A percentile compares a stretch with the other conserved stretches of the same genome.
phyloP scores from a whole-genome alignment of 2,329 filamentous ascomycete genomes.

The Monilinia vaccinii-corymbosi region DNA sequence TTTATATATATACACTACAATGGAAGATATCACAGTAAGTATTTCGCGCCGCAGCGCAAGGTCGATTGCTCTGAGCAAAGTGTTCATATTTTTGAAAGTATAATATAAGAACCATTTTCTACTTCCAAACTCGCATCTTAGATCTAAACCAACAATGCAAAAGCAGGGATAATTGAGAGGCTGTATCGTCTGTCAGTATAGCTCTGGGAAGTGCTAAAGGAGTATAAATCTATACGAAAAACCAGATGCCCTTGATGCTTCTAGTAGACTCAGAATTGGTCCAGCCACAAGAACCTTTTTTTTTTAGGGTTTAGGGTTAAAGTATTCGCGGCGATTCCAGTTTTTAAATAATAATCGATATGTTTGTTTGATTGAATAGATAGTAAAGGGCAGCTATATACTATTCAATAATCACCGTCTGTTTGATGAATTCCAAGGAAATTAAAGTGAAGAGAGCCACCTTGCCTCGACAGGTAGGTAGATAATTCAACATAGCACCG shows the following conservation, averaged over 20 bases:
- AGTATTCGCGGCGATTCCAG: too few species aligned
- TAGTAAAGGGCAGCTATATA: too few species aligned
- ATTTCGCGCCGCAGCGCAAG: not conserved
- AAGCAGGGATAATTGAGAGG: not conserved
- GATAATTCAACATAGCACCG: too few species aligned
- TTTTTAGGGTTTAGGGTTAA: too few species aligned
- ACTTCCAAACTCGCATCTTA: not conserved
- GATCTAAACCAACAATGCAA: not conserved
- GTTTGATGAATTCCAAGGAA: too few species aligned
- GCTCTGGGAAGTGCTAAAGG: not conserved
- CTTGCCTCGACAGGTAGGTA: too few species aligned
- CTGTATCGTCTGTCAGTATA: not conserved
- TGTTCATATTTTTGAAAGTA: not conserved
- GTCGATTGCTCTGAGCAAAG: not conserved
- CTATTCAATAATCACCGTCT: too few species aligned
- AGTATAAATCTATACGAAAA: conserved; percentile 26
- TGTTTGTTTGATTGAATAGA: too few species aligned
- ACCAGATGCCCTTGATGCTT: conserved; percentile 37
- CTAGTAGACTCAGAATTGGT: conserved; percentile 44
- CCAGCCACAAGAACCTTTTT: conserved; percentile 58
- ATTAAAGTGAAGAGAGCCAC: too few species aligned
- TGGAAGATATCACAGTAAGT: not conserved
- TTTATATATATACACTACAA: not conserved
- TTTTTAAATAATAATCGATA: too few species aligned
- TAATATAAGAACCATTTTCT: not conserved